Evolutionary conservation across 371 early-diverging fungal species (phyloP).

Genomic region (Fennellomyces sp.): DNA sequence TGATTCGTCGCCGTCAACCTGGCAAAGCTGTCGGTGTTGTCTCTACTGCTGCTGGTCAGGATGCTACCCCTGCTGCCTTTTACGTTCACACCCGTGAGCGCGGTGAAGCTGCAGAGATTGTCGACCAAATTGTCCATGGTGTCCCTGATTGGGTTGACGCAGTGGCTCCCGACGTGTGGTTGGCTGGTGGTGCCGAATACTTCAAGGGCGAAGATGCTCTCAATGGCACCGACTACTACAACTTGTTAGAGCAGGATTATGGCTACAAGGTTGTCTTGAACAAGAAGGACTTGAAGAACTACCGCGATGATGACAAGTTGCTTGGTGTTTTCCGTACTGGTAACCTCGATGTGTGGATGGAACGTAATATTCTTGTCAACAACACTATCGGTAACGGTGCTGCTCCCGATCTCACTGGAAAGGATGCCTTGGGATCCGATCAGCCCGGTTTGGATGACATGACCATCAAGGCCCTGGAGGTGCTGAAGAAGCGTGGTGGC

Average conservation of each 20-base stretch:
- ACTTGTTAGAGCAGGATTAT: conserved; percentile 39
- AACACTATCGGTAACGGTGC: conserved; percentile 52
- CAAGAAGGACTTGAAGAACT: conserved; percentile 51
- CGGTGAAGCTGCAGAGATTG: conserved; percentile 53
- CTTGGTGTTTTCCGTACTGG: conserved; percentile 70
- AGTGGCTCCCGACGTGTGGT: conserved; percentile 71
- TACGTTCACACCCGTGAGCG: conserved; percentile 66
- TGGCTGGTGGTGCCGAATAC: conserved; percentile 69
- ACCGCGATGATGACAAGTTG: conserved; percentile 57
- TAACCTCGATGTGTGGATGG: conserved; percentile 72
- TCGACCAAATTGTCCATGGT: conserved; percentile 68
- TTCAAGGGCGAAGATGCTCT: conserved; percentile 55
- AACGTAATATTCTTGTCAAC: conserved; percentile 64
- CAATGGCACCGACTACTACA: conserved; percentile 63
- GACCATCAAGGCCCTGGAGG: conserved; percentile 66
- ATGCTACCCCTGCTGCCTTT: conserved; percentile 81
- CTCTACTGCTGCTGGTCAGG: conserved; percentile 68
- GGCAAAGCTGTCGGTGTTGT: conserved; percentile 74
- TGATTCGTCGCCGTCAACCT: conserved; percentile 71
- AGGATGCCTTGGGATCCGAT: conserved; percentile 50
- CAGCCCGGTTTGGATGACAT: conserved; percentile 74
- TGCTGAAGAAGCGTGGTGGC: conserved; percentile 64
- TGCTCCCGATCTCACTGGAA: conserved; percentile 52
- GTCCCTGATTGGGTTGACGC: conserved; percentile 42
- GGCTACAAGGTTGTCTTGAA: conserved; percentile 67